These are phyloP conservation scores for Ophiostoma himal-ulmi DNA, from an alignment of 2,329 filamentous ascomycete species.

Conservation along the genomic window DNA sequence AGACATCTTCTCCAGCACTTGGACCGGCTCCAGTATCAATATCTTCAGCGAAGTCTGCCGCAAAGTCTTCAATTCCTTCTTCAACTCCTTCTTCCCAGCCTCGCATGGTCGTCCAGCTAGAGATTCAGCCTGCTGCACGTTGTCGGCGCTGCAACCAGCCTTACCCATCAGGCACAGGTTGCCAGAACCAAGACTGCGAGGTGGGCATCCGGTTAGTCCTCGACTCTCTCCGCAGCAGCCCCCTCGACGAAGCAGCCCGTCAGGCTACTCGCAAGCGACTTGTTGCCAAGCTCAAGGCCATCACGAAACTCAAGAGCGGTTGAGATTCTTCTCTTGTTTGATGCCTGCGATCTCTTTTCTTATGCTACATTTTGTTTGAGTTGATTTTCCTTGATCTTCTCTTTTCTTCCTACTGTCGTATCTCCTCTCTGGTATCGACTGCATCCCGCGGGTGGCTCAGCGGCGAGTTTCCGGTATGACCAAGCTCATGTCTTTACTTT, in stretches of 20 bases:
- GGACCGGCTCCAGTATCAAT: neutral
- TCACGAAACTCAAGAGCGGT: neutral
- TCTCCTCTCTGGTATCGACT: neutral
- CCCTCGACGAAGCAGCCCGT: neutral
- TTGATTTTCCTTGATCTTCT: neutral
- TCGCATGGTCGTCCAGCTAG: slow-evolving; percentile 17
- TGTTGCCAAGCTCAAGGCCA: slow-evolving; percentile 12
- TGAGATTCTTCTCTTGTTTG: neutral
- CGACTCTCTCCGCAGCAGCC: slow-evolving; percentile 21
- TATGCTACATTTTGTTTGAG: neutral
- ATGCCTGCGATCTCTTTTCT: neutral
- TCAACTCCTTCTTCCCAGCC: neutral
- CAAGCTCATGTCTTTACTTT: too few relatives aligned
- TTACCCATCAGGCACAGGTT: slow-evolving; percentile 15
- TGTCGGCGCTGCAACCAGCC: slow-evolving; percentile 21
- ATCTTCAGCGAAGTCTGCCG: neutral
- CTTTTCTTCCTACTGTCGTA: neutral
- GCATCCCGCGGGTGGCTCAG: too few relatives aligned
- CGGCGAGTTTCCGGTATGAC: too few relatives aligned
- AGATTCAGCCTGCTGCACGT: slow-evolving; percentile 6
- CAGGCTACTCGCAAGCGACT: slow-evolving; percentile 17
- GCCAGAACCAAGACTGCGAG: slow-evolving; percentile 22
- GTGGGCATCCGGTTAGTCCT: slow-evolving; percentile 25
- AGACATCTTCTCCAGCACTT: neutral
- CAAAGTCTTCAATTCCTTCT: neutral